Evolutionary conservation across 257 asterid genomes (phyloP), one percentile per base, ranked within the genome.

Genomic region (Perilla frutescens): DNA sequence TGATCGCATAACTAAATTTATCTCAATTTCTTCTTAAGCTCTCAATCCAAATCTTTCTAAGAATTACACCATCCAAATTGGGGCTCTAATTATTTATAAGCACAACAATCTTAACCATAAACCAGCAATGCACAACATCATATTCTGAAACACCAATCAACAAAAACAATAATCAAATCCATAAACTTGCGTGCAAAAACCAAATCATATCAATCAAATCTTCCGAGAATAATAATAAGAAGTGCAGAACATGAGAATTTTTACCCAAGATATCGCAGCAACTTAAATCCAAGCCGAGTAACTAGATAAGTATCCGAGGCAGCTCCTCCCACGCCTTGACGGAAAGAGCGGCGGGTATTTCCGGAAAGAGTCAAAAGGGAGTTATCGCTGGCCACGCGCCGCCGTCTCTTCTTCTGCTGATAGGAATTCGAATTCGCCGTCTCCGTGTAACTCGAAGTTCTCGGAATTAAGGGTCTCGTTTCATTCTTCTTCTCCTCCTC

Each of bases 191-290:
- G 11, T 1, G 13, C 31, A 29, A 45, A 10, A 44, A 15, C 50
- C 34, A 4, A 62, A 62, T 40, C 14, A 40, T 40, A 62, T 41
- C 51, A 14, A 62, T 4, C 1, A n/a, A n/a, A 62, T 6, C 9
- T 6, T 9, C 2, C 48, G 1, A 2, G 10, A 43, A 6, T 43
- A 4, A 34, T 4, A 34, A 34, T 20, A 20, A 20, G 26, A 34
- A 34, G 37, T 34, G 4, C 37, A 34, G 37, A 34, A 4, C 37
- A 20, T 20, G 26, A 20, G 26, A 20, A 20, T 20, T 20, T 26
- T 84, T 86, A 94, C 98, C 98, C 97, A 13, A 95, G 84, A 85
- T 80, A 92, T 9, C 87, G 62, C 86, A 89, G 71, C 69, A 95
- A 80, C 76, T 74, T 83, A 51, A 84, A 79, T 77, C 86, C 75